Conservation (phyloP, 2,329 filamentous ascomycete species). For the Cladobotryum mycophilum region DNA sequence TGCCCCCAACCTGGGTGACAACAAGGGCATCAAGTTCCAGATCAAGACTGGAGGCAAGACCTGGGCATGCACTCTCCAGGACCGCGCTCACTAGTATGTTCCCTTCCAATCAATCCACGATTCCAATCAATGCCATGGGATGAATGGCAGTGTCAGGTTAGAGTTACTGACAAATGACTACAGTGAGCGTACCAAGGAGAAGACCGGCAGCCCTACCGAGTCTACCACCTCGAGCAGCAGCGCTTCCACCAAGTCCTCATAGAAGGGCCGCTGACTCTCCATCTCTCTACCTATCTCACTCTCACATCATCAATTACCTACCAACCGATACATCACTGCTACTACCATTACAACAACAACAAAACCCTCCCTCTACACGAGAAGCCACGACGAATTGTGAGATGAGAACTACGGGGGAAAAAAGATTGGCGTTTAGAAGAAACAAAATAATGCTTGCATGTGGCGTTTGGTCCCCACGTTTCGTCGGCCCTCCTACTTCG, state of each 20-base stretch:
- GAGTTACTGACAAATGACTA: conserved; percentile 8
- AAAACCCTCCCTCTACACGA: not conserved
- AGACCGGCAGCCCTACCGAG: conserved; percentile 30
- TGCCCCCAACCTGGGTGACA: conserved; percentile 28
- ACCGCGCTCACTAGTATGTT: conserved; percentile 39
- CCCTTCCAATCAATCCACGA: not conserved
- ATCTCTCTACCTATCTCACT: too few relatives aligned
- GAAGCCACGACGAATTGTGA: too few relatives aligned
- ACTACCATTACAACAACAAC: not conserved
- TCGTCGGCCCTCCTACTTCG: not conserved
- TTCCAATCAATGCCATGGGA: not conserved
- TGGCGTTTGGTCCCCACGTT: not conserved
- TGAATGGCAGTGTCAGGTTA: not conserved
- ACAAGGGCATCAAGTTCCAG: conserved; percentile 39
- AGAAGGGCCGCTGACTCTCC: not conserved
- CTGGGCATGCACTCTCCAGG: conserved; percentile 37
- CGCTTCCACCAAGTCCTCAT: not conserved
- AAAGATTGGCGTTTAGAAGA: not conserved
- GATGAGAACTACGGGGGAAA: not conserved
- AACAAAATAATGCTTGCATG: not conserved
- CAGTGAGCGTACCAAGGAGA: conserved; percentile 36
- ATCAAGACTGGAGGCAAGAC: conserved; percentile 37
- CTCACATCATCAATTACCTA: not conserved
- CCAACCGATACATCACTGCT: not conserved
- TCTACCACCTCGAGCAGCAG: conserved; percentile 23